Evolutionary conservation across 176 grass and related monocot species (phyloP), one percentile per base, ranked within the genome.

Genomic region (Carex scoparia): DNA sequence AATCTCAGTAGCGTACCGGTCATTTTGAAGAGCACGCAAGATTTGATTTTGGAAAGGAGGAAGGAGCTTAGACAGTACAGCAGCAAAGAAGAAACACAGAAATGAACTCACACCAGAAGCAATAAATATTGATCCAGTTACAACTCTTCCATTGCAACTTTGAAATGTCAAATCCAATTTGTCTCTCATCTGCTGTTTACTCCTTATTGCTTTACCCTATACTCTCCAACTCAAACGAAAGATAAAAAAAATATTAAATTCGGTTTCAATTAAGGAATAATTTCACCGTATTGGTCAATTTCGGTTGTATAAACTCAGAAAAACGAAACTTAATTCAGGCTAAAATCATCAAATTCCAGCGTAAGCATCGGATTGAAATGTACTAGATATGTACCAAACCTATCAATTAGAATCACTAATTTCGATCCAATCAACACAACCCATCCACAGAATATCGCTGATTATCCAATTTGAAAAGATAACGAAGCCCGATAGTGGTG

Each of bases 21-120:
- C 63, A 69, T 83, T 69, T 30, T 83, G 81, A 83, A 83, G 69
- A 9, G 81, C 81, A 32, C 8, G 23, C 42, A 83, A 83, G 11
- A 83, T 83, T 54, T 28, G 62, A 83, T 69, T 68, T 32, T 69
- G 61, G 40, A 83, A 69, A 83, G 81, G 58, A 51, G 81, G 81
- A 53, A 83, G 81, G 19, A 83, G 81, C 63, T 83, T 83, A 69
- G 81, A 83, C 48, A 83, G 7, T 69, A 69, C 46, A 7, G 81
- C 81, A 83, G 63, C 63, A 51, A 83, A 83, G 81, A 83, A 83
- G 81, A 83, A 83, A 1, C 53, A 28, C 49, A 64, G 28, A 69
- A 69, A 83, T 37, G 81, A 83, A 68, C 69, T 55, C 59, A 83
- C 81, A 68, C 63, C 81, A 56, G 48, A 83, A 67, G 63, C 59